These are phyloP conservation scores for Torulaspora delbrueckii DNA, from an alignment of 805 yeast genomes.

Conservation along the genomic window DNA sequence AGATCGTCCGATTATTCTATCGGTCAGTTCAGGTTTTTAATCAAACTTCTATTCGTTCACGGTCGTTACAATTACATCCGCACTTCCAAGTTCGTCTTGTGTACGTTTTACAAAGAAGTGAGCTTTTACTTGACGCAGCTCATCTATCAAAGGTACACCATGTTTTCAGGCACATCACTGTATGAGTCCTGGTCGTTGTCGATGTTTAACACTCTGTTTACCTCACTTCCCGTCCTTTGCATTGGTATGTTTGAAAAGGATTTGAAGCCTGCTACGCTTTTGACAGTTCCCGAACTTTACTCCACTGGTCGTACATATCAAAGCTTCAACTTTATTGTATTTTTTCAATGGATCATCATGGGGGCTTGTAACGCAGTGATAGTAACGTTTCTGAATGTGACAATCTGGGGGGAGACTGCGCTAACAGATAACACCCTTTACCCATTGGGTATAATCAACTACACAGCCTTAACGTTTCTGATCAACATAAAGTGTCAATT, in stretches of 20 bases:
- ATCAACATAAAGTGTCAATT: conserved; percentile 77
- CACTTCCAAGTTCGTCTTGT: conserved; percentile 83
- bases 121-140: conserved; percentile 86
- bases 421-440: conserved; percentile 69
- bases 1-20: conserved; percentile 90
- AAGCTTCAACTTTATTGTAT: conserved; percentile 66
- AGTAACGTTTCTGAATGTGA: conserved; percentile 60
- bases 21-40: conserved; percentile 84
- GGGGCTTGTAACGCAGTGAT: conserved; percentile 71
- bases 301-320: conserved; percentile 66
- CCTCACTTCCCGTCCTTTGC: conserved; percentile 85
- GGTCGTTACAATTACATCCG: conserved; percentile 94
- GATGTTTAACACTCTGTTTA: conserved; percentile 94
- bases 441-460: conserved; percentile 75
- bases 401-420: conserved; percentile 67
- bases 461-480: conserved; percentile 63
- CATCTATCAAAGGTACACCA: conserved; percentile 75
- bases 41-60: conserved; percentile 82
- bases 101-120: conserved; percentile 92
- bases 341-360: conserved; percentile 70
- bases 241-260: conserved; percentile 96
- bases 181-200: conserved; percentile 96
- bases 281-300: conserved; percentile 90
- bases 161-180: conserved; percentile 88
- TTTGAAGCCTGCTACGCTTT: conserved; percentile 75